Percentiles rank a stretch among this genome's conserved stretches.
Conservation (phyloP, 208 protist genomes). For the Hexamita inflata region DNA sequence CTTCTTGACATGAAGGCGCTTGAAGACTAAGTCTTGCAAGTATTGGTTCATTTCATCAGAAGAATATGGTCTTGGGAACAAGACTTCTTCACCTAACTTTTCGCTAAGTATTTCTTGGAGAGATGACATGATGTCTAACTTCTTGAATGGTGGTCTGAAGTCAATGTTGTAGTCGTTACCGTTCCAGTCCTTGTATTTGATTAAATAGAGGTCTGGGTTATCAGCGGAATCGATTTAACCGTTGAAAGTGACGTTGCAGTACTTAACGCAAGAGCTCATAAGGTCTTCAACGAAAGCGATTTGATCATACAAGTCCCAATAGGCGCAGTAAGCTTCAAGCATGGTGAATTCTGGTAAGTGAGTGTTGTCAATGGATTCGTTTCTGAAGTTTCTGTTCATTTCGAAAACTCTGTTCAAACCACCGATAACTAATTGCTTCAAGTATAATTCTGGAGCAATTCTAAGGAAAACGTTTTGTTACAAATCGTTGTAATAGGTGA, state of each 20-base stretch:
- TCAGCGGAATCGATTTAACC: constrained; percentile 78
- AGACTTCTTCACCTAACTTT: no score
- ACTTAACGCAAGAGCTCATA: constrained; percentile 69
- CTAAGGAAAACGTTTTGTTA: constrained; percentile 88
- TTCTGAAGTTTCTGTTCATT: constrained; percentile 96
- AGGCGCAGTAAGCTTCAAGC: constrained; percentile 96
- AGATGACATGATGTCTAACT: constrained; percentile 74
- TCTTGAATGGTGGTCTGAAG: constrained; percentile 90
- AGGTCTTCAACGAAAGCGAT: constrained; percentile 89
- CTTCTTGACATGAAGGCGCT: constrained; percentile 17
- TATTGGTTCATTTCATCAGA: background rate
- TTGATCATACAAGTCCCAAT: constrained; percentile 97
- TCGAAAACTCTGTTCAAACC: constrained; percentile 98
- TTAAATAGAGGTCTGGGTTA: constrained; percentile 45
- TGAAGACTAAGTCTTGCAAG: no score
- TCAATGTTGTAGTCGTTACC: constrained; percentile 61
- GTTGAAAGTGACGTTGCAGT: constrained; percentile 69
- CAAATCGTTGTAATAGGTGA: constrained; percentile 97
- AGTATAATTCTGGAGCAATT: constrained; percentile 96
- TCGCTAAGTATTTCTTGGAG: constrained; percentile 64
- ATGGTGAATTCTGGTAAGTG: constrained; percentile 99
- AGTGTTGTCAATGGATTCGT: constrained; percentile 78
- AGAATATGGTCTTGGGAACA: constrained; percentile 10
- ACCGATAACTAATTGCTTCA: constrained; percentile 95
- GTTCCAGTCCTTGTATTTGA: background rate